Base-by-base conservation (phyloP, 164 flowering plant species). In the Houttuynia cordata region DNA sequence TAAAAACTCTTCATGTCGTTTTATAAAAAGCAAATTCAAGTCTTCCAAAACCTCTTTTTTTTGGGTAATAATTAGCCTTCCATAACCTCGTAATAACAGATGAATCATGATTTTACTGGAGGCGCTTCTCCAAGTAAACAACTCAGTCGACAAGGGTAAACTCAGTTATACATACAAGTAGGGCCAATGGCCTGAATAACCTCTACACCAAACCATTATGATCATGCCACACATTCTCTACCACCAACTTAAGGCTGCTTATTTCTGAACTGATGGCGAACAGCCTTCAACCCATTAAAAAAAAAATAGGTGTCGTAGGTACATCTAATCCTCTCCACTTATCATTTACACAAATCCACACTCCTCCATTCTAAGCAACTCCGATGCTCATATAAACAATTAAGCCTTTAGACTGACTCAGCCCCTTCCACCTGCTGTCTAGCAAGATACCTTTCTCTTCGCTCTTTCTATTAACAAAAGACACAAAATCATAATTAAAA, bases 381-480 rank as follows among this genome's bases (percentile, higher is more conserved):
- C 37, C 4, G 37, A 30, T 30, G 6, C 37, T 30, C 37, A 30
- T 2, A 30, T 30, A n/a, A n/a, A 30, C 37, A 6, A 6, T 30
- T 30, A 30, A 30, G 37, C 37, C 37, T 30, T 69, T 80, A 85
- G 54, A 76, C 81, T 0, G 95, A 85, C 66, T 84, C 94, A 24
- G 73, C 79, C 50, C 82, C 97, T 74, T 86, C 96, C 47, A 79
- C 84, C 73, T 86, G 91, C 70, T 86, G 96, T 62, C 79, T 75
- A n/a, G 97, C 97, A 51, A 88, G 86, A 59, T 84, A 86, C 76
- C 89, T 81, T 66, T 88, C 96, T 70, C 97, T 73, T 63, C 97
- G 70, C 60, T 88, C 97, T 66, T 88, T 91, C 97, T 91, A 57
- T 51, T 41, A 52, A 56, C 20, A 15, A 64, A 21, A 34, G 45